Percentiles rank a stretch among this genome's conserved stretches.
These are phyloP conservation scores for Mortierella claussenii DNA, from an alignment of 192 early-diverging fungal species.

Conservation along the genomic window DNA sequence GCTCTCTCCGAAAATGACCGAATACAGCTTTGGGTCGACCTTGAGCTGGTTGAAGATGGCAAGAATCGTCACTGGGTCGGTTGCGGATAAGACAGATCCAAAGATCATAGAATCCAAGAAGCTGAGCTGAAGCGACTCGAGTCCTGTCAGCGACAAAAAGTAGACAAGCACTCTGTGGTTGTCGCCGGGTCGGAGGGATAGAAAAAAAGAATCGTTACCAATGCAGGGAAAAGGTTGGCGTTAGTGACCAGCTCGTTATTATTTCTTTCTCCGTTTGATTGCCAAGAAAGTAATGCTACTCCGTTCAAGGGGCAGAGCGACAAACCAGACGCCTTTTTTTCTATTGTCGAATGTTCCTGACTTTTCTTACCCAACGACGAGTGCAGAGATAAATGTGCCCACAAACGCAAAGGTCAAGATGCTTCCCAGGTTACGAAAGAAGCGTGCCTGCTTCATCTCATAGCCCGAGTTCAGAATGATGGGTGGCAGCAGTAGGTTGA, in stretches of 20 bases:
- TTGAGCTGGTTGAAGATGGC: constrained; percentile 93
- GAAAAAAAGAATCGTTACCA: constrained; percentile 9
- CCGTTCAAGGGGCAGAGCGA: too few relatives aligned
- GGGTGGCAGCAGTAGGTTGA: constrained; percentile 96
- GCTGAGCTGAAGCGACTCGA: constrained; percentile 75
- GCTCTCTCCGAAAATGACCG: constrained; percentile 97
- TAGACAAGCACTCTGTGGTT: constrained; percentile 73
- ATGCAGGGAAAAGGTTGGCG: neutral
- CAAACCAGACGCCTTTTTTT: too few relatives aligned
- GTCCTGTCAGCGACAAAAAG: constrained; percentile 73
- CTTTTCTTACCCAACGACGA: constrained; percentile 81
- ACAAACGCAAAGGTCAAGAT: constrained; percentile 94
- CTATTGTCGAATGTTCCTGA: neutral
- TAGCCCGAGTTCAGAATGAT: constrained; percentile 98
- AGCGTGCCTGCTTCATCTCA: constrained; percentile 88
- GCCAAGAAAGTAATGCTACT: too few relatives aligned
- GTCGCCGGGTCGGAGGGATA: neutral
- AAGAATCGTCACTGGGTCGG: constrained; percentile 96
- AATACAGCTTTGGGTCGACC: constrained; percentile 95
- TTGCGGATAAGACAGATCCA: constrained; percentile 94
- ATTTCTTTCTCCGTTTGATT: too few relatives aligned
- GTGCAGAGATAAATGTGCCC: constrained; percentile 91
- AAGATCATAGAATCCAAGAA: constrained; percentile 95
- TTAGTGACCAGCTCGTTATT: too few relatives aligned
- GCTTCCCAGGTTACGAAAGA: constrained; percentile 89